Conservation (phyloP, 2,329 filamentous ascomycete genomes). For the Ascochyta rabiei region DNA sequence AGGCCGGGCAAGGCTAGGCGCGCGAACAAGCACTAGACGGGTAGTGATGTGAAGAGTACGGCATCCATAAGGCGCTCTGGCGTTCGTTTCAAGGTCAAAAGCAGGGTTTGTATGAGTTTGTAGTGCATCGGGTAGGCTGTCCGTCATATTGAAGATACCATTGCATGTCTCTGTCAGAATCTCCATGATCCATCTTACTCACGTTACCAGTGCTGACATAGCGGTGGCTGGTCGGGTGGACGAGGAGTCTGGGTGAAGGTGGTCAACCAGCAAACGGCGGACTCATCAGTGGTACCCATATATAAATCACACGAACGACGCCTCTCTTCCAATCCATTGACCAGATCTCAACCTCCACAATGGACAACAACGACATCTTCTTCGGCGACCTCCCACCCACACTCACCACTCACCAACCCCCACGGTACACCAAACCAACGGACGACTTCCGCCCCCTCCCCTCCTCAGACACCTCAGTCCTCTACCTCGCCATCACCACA, state of each 20-base stretch:
- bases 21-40: slow-evolving; percentile 36
- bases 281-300: background rate
- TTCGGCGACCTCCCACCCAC: slow-evolving; percentile 6
- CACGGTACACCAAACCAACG: slow-evolving; percentile 13
- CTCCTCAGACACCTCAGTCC: slow-evolving; percentile 18
- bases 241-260: background rate
- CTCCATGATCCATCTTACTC: background rate
- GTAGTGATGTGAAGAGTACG: background rate
- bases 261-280: background rate
- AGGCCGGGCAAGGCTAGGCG: slow-evolving; percentile 45
- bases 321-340: background rate
- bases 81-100: slow-evolving; percentile 26
- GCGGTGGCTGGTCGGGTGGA: background rate
- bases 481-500: slow-evolving; percentile 32
- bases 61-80: slow-evolving; percentile 36
- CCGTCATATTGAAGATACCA: slow-evolving; percentile 24
- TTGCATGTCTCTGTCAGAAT: slow-evolving; percentile 3
- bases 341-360: slow-evolving; percentile 4
- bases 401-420: background rate
- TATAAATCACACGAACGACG: background rate
- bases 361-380: slow-evolving; percentile 16
- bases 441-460: slow-evolving; percentile 20
- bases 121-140: slow-evolving; percentile 5
- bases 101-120: slow-evolving; percentile 7
- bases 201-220: background rate